A percentile compares a stretch with the other conserved stretches of the same genome.
Evolutionary conservation across 225 moss, liverwort and hornwort species (phyloP).

Genomic region (Marchantia paleacea): DNA sequence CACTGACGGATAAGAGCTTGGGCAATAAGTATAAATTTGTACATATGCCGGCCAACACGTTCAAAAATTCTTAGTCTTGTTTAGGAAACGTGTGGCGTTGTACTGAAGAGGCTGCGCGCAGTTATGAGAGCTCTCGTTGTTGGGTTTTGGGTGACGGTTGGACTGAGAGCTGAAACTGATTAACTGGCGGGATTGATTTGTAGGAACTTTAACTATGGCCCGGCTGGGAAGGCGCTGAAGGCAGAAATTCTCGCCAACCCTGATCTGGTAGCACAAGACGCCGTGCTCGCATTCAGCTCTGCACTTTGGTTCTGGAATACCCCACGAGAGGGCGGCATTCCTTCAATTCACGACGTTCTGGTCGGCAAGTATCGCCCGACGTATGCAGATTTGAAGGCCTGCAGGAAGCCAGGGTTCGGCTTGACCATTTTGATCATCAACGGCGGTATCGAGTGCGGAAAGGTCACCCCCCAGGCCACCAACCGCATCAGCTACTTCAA

Average conservation of each 20-base stretch:
- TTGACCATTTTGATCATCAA: constrained; percentile 52
- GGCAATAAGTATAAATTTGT: too few species aligned
- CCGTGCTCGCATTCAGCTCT: constrained; percentile 44
- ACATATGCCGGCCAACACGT: neutral
- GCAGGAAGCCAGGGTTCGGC: constrained; percentile 43
- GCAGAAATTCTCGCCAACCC: constrained; percentile 33
- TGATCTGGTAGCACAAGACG: constrained; percentile 36
- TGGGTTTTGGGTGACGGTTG: too few species aligned
- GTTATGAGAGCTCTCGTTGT: neutral
- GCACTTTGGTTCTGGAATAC: constrained; percentile 51
- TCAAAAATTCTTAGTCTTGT: neutral
- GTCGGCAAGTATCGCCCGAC: constrained; percentile 37
- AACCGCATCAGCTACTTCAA: constrained; percentile 47
- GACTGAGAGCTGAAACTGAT: too few species aligned
- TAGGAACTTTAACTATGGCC: constrained; percentile 59
- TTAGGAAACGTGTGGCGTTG: neutral
- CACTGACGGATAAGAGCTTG: neutral
- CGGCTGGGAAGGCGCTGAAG: constrained; percentile 25
- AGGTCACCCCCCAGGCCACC: constrained; percentile 32
- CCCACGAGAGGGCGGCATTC: constrained; percentile 17
- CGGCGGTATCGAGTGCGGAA: constrained; percentile 48
- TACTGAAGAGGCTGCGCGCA: too few species aligned
- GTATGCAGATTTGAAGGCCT: constrained; percentile 15
- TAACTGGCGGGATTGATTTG: neutral
- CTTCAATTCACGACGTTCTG: constrained; percentile 42